A percentile compares a stretch with the other conserved stretches of the same genome.
phyloP scores from a whole-genome alignment of 2,329 filamentous ascomycete species.

The Colletotrichum sp. region DNA sequence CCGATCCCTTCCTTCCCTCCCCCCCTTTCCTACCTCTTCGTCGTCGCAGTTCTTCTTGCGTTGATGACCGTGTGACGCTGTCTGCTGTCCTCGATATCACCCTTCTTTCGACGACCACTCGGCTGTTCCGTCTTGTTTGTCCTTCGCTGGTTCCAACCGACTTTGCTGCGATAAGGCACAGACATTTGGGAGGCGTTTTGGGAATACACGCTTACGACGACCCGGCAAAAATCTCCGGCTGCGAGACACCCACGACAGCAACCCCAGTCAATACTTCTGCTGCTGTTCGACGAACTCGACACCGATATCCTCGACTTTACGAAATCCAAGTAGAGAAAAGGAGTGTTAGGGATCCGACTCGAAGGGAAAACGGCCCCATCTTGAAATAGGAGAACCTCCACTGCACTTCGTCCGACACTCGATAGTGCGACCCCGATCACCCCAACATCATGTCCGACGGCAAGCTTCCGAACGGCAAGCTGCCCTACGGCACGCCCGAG shows the following conservation, averaged over 20 bases:
- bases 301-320: background rate
- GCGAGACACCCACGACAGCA: background rate
- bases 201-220: background rate
- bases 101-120: background rate
- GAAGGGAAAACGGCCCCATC: background rate
- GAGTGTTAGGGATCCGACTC: background rate
- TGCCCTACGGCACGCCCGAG: slow-evolving; percentile 21
- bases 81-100: background rate
- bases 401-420: background rate
- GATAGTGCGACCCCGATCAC: background rate
- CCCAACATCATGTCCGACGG: slow-evolving; percentile 13
- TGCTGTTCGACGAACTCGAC: background rate
- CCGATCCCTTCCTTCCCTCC: background rate
- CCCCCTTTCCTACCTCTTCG: background rate
- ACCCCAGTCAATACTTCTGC: background rate
- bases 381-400: background rate
- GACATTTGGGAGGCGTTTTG: background rate
- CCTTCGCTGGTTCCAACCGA: background rate
- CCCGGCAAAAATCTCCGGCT: background rate
- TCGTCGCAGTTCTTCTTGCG: background rate
- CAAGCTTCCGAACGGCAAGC: slow-evolving; percentile 10
- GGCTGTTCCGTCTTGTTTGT: background rate
- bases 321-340: background rate
- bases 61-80: background rate
- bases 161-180: background rate